Base-by-base conservation (phyloP, 176 grass and related monocot species). In the Aechmea fasciata region DNA sequence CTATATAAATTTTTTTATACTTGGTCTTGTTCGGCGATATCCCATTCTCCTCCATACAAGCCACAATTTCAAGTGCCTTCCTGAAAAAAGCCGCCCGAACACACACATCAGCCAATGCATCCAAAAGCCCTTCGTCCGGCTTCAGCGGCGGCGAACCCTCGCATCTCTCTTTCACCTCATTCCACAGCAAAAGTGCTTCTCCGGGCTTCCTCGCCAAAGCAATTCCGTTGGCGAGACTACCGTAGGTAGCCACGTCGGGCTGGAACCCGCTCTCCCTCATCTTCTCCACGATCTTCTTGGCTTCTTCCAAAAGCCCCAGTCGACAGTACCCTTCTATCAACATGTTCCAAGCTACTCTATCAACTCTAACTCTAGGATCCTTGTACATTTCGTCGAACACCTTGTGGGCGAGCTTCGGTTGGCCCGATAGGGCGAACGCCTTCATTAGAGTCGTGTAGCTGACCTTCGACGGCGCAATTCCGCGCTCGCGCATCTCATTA, bases 401-500 rank as follows among this genome's bases (percentile, higher is more conserved):
- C 76, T 79, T 85, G 68, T 89, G 88, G 52, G 88, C 92, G 14
- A 81, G 41, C 73, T 83, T 96, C 50, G 88, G 86, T 65, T 92
- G 93, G 13, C 86, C 93, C 11, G 92, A 83, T 50, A 77, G 15
- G 13, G 88, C 93, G 22, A 96, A 87, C 47, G 88, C 88, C 79
- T 96, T 92, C 88, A 96, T 96, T 49, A 96, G 70, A 11, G 89
- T 96, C 48, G 89, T 96, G 78, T 96, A 96, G 87, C 93, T 96
- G 51, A 85, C 84, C 49, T 83, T 76, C 9, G 83, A 87, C 25
- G 93, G 93, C 63, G 86, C 71, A 63, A 96, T 85, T 18, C 86
- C 81, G 0, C 73, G 86, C 11, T 81, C 63, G 19, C 93, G 76
- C 93, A 92, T 96, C 87, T 92, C 85, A 47, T 89, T 89, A 77